Evolutionary conservation across 352 stramenopile species (phyloP).

Genomic region (Phytophthora idaei): DNA sequence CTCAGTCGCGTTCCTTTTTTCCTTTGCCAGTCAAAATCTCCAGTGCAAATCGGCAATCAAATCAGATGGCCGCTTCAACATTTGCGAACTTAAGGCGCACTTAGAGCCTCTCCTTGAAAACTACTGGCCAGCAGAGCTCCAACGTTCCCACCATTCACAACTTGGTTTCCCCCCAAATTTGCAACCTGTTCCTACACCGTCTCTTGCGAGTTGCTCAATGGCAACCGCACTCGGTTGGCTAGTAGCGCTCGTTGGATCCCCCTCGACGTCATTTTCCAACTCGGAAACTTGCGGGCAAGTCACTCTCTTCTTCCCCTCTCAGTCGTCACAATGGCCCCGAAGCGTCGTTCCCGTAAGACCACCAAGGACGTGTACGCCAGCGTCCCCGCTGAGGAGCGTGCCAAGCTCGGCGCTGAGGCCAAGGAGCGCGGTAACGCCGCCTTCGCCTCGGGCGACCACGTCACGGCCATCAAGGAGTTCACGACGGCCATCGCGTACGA

Average conservation of each 20-base stretch:
- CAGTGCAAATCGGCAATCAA: not conserved
- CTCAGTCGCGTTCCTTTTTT: not conserved
- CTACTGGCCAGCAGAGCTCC: conserved; percentile 43
- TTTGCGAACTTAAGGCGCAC: conserved; percentile 4
- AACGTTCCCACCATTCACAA: conserved; percentile 1
- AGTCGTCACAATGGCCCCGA: conserved; percentile 66
- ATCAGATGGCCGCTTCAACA: conserved; percentile 14
- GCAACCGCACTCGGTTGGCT: conserved; percentile 37
- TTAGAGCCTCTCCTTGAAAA: conserved; percentile 16
- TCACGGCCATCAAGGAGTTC: conserved; percentile 90
- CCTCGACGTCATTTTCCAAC: conserved; percentile 55
- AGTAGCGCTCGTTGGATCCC: conserved; percentile 19
- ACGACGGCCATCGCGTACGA: conserved; percentile 87
- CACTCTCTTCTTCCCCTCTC: conserved; percentile 11
- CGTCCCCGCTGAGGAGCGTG: conserved; percentile 67
- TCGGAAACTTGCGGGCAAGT: conserved; percentile 42
- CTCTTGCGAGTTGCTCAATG: conserved; percentile 18
- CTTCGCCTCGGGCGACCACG: conserved; percentile 78
- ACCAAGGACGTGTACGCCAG: conserved; percentile 83
- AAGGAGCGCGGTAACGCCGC: conserved; percentile 88
- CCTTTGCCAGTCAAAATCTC: not conserved
- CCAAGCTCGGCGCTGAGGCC: conserved; percentile 77
- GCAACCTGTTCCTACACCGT: conserved; percentile 4
- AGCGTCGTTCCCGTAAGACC: conserved; percentile 82
- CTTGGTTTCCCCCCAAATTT: conserved; percentile 6